Evolutionary conservation across 148 eudicot genomes (phyloP).

Genomic region (Silene latifolia): DNA sequence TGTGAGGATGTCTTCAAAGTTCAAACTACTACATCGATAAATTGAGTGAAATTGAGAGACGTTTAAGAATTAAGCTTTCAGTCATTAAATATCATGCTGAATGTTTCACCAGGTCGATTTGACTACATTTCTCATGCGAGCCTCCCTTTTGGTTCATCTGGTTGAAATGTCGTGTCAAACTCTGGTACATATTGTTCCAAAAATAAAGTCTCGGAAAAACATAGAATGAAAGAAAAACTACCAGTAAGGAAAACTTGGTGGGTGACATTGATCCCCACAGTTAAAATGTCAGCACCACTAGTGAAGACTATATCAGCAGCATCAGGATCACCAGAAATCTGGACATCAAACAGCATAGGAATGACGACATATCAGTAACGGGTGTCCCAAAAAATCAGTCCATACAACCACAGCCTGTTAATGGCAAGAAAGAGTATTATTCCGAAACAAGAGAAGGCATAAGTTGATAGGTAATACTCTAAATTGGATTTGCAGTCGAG

Average conservation of each 20-base stretch:
- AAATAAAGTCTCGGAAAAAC: too few species aligned
- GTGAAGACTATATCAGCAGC: slow-evolving; percentile 95
- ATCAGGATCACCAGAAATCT: slow-evolving; percentile 97
- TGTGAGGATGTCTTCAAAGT: too few species aligned
- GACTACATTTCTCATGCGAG: too few species aligned
- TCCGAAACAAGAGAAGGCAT: background rate
- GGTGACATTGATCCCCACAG: slow-evolving; percentile 88
- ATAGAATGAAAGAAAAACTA: slow-evolving; percentile 17
- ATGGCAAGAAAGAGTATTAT: background rate
- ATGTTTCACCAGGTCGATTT: too few species aligned
- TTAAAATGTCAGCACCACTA: slow-evolving; percentile 81
- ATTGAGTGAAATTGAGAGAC: too few species aligned
- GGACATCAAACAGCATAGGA: slow-evolving; percentile 9
- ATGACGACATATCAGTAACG: background rate
- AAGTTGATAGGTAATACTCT: background rate
- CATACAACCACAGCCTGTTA: background rate
- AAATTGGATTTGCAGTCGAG: background rate
- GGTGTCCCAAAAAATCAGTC: background rate
- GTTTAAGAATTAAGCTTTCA: too few species aligned
- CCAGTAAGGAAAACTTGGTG: slow-evolving; percentile 88
- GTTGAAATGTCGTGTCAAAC: too few species aligned
- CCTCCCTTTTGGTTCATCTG: too few species aligned
- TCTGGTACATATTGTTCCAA: too few species aligned
- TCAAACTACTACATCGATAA: too few species aligned
- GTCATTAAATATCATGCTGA: too few species aligned